phyloP scores from a whole-genome alignment of 2,329 filamentous ascomycete genomes.

The Tolypocladium amazonense region DNA sequence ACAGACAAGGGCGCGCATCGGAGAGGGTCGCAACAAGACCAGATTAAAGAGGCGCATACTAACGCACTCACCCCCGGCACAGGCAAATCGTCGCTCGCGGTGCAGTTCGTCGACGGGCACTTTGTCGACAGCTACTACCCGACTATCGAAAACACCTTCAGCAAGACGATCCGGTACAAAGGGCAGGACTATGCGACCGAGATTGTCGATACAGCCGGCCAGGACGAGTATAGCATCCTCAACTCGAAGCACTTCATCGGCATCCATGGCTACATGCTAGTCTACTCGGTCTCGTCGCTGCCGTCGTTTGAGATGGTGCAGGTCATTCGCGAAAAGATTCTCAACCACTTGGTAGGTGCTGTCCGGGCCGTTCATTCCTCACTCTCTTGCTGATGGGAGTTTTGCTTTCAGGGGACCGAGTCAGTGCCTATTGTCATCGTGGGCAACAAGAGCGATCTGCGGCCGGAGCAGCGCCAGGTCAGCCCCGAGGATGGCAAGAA shows the following conservation, averaged over 20 bases:
- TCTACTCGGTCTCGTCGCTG: constrained; percentile 91
- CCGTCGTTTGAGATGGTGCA: constrained; percentile 96
- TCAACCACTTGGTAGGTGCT: constrained; percentile 78
- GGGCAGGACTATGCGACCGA: constrained; percentile 90
- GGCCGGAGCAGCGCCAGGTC: constrained; percentile 88
- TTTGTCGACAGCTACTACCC: constrained; percentile 99
- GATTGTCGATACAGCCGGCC: constrained; percentile 95
- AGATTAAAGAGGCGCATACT: background rate
- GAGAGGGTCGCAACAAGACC: background rate
- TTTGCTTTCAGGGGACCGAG: constrained; percentile 63
- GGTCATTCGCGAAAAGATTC: constrained; percentile 92
- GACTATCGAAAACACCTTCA: constrained; percentile 98
- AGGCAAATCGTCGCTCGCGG: constrained; percentile 97
- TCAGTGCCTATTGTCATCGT: constrained; percentile 90
- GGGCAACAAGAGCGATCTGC: constrained; percentile 92
- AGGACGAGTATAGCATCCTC: constrained; percentile 98
- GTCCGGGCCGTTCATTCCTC: background rate
- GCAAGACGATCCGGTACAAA: constrained; percentile 86
- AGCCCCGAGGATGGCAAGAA: constrained; percentile 74
- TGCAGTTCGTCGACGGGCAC: constrained; percentile 93
- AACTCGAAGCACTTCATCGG: constrained; percentile 99
- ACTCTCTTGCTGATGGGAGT: background rate
- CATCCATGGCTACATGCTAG: constrained; percentile 97
- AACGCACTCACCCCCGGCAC: background rate
- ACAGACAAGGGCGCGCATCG: background rate